Conservation (phyloP, 1,139 yeast species). For the Magnusiomyces fungicola region DNA sequence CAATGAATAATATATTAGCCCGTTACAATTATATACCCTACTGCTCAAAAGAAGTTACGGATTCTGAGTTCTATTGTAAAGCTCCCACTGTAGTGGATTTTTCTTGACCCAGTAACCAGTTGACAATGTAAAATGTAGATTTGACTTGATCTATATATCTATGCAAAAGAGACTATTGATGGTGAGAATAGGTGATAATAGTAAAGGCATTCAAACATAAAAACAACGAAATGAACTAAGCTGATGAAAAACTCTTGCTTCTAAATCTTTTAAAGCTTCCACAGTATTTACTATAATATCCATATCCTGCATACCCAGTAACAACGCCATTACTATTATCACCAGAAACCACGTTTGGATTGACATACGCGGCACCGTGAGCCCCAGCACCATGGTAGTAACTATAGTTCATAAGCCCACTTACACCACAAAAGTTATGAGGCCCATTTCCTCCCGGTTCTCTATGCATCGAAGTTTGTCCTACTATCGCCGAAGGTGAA, state of each 20-base stretch:
- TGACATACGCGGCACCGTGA: background rate
- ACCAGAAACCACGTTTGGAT: background rate
- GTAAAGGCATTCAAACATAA: background rate
- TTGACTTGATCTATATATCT: no score
- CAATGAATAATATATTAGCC: no score
- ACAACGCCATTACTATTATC: background rate
- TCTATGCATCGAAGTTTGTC: background rate
- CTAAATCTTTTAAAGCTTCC: slow-evolving; percentile 2
- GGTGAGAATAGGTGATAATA: no score
- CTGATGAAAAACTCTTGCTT: slow-evolving; percentile 3
- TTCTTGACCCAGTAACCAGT: no score
- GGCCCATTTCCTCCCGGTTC: background rate
- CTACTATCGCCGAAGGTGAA: background rate
- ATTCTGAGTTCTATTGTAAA: no score
- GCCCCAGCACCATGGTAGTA: slow-evolving; percentile 1
- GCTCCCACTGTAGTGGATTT: no score
- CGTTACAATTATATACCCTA: no score
- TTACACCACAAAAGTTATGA: background rate
- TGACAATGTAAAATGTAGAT: no score
- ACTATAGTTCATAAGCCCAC: background rate
- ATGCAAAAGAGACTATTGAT: no score
- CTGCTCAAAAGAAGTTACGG: no score
- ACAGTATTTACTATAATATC: no score
- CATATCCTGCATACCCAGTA: background rate
- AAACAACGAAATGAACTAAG: background rate